Evolutionary conservation across 2,329 filamentous ascomycete species (phyloP).

Genomic region (Remersonia thermophila): DNA sequence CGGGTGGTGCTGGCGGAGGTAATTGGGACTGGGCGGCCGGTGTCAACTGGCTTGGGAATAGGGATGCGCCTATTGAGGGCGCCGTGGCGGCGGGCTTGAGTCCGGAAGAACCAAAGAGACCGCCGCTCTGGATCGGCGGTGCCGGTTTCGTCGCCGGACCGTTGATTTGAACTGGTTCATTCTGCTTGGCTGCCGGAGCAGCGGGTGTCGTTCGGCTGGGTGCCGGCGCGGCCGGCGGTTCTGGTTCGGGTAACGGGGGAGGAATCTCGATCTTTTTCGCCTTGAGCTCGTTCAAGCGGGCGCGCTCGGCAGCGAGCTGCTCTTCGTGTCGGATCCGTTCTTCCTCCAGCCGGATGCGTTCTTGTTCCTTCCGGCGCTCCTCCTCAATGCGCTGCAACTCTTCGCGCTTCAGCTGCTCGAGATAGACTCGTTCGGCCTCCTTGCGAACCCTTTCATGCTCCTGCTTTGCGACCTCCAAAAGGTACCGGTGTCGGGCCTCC

Average conservation of each 20-base stretch:
- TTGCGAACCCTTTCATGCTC: conserved; percentile 21
- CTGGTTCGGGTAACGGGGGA: conserved; percentile 12
- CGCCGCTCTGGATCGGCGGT: neutral
- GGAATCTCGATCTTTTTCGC: conserved; percentile 21
- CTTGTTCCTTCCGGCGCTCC: conserved; percentile 21
- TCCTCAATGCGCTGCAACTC: conserved; percentile 17
- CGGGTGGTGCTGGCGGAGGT: conserved; percentile 2
- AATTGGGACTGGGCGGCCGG: conserved; percentile 1
- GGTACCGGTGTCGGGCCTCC: conserved; percentile 20
- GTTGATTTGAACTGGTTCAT: conserved; percentile 1
- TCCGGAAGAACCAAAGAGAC: neutral
- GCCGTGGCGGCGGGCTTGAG: conserved; percentile 3
- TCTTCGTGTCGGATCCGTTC: conserved; percentile 19
- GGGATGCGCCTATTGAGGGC: neutral
- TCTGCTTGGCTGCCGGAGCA: neutral
- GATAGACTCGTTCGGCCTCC: conserved; percentile 19
- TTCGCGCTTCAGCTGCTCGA: conserved; percentile 16
- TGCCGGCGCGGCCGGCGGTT: conserved; percentile 1
- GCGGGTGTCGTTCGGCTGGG: neutral
- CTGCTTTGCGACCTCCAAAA: conserved; percentile 19
- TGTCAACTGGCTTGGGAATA: conserved; percentile 1
- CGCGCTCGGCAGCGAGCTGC: conserved; percentile 17
- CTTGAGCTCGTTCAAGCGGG: conserved; percentile 21
- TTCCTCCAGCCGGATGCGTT: conserved; percentile 19
- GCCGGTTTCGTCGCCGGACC: neutral